These are phyloP conservation scores for Curvularia spicifera DNA, from an alignment of 2,329 filamentous ascomycete genomes.

Conservation along the genomic window DNA sequence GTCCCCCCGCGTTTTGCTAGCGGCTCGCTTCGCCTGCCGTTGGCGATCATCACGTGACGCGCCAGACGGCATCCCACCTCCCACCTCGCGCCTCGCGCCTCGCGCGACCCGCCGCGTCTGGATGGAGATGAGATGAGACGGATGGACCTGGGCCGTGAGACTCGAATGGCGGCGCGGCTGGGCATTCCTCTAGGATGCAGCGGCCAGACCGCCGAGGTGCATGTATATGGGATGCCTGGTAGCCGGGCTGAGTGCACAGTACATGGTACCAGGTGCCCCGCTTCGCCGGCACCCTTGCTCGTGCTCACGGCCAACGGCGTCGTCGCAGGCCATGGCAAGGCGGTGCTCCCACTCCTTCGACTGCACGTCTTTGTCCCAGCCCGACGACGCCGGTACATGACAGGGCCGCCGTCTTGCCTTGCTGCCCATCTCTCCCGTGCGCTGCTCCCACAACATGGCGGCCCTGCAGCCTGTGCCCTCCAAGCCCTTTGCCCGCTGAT, in stretches of 20 bases:
- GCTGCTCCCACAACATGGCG: slow-evolving; percentile 23
- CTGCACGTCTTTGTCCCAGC: slow-evolving; percentile 28
- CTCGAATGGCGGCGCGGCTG: too few relatives aligned
- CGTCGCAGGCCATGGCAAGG: slow-evolving; percentile 24
- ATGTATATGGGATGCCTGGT: background rate
- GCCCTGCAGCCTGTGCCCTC: slow-evolving; percentile 16
- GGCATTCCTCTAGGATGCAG: too few relatives aligned
- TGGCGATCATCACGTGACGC: slow-evolving; percentile 8
- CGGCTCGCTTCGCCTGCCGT: slow-evolving; percentile 19
- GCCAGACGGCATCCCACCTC: too few relatives aligned
- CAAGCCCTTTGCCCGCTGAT: slow-evolving; percentile 27
- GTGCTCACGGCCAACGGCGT: slow-evolving; percentile 22
- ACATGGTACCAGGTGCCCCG: background rate
- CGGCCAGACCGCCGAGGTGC: background rate
- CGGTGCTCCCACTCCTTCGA: slow-evolving; percentile 16
- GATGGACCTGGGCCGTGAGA: too few relatives aligned
- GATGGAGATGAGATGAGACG: too few relatives aligned
- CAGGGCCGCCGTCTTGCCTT: slow-evolving; percentile 18
- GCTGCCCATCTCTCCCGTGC: slow-evolving; percentile 13
- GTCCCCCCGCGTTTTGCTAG: slow-evolving; percentile 15
- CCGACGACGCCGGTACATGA: slow-evolving; percentile 32
- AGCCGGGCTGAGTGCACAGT: background rate
- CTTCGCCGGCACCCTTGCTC: slow-evolving; percentile 22
- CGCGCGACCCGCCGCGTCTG: too few relatives aligned
- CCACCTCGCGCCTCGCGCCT: too few relatives aligned